These are phyloP conservation scores for Coniochaeta sp. DNA, from an alignment of 2,329 filamentous ascomycete genomes.

Conservation along the genomic window DNA sequence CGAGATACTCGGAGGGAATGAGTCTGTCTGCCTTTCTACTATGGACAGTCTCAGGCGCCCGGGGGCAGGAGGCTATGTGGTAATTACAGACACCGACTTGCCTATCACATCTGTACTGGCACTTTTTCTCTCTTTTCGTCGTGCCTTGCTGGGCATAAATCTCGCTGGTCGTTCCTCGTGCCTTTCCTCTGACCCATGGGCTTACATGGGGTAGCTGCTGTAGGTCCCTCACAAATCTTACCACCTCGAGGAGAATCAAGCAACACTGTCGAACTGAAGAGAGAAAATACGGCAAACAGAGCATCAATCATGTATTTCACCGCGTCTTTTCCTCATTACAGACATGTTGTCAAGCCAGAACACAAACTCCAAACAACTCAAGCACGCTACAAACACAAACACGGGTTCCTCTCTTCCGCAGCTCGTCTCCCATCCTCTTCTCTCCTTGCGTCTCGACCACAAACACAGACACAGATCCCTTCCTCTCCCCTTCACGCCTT, in stretches of 20 bases:
- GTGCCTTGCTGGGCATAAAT: not conserved
- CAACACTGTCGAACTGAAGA: not conserved
- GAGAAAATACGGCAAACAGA: not conserved
- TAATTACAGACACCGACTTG: not conserved
- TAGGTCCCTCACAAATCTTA: not conserved
- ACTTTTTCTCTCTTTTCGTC: not conserved
- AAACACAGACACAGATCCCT: not conserved
- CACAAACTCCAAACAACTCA: not conserved
- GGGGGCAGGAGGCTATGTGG: not conserved
- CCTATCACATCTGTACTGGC: not conserved
- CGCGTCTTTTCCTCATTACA: not conserved
- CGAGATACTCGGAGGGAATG: not conserved
- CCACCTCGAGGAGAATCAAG: not conserved
- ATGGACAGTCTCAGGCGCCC: not conserved
- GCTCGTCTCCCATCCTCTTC: not conserved
- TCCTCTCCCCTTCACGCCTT: constrained; percentile 35
- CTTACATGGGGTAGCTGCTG: no score
- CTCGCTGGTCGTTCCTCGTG: not conserved
- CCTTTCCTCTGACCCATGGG: not conserved
- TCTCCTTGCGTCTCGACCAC: not conserved
- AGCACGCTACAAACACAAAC: not conserved
- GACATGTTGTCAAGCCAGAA: not conserved
- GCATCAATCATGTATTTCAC: not conserved
- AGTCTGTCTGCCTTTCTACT: not conserved
- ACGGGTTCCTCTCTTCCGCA: not conserved